phyloP scores from a whole-genome alignment of 108 stramenopile genomes.

The Cylindrotheca fusiformis region DNA sequence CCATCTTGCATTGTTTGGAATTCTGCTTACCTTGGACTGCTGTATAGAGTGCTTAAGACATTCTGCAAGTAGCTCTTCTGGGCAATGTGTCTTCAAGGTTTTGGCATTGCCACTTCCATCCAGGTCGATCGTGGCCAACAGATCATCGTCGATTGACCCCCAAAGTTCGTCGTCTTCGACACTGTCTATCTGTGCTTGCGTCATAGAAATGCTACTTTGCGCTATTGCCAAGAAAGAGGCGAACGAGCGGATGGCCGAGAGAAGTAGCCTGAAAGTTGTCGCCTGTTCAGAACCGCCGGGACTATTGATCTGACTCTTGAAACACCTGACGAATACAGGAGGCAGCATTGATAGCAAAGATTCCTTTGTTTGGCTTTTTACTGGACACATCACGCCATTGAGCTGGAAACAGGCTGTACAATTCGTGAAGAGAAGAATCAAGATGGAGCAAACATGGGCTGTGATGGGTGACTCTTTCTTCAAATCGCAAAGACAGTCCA shows the following conservation, averaged over 20 bases:
- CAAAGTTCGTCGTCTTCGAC: slow-evolving; percentile 7
- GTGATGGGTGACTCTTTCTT: not conserved
- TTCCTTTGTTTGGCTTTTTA: too few species aligned
- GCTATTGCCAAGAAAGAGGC: not conserved
- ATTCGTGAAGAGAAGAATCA: slow-evolving; percentile 17
- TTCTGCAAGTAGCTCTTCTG: slow-evolving; percentile 8
- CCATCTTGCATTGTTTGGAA: not conserved
- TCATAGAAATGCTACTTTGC: not conserved
- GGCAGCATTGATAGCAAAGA: too few species aligned
- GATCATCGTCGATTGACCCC: slow-evolving; percentile 18
- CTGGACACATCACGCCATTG: too few species aligned
- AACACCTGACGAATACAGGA: too few species aligned
- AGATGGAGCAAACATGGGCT: slow-evolving; percentile 15
- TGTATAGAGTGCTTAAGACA: slow-evolving; percentile 7
- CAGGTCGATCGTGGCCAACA: slow-evolving; percentile 9
- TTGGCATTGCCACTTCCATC: not conserved
- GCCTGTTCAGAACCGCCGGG: not conserved
- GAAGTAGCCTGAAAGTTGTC: slow-evolving; percentile 2
- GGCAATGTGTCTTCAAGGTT: not conserved
- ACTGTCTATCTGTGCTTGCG: not conserved
- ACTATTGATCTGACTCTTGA: slow-evolving; percentile 7
- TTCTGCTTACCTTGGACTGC: slow-evolving; percentile 29
- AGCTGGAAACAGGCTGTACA: slow-evolving; percentile 5
- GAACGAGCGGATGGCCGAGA: slow-evolving; percentile 11
- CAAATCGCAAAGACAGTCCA: slow-evolving; percentile 22